A percentile compares a stretch with the other conserved stretches of the same genome.
phyloP scores from a whole-genome alignment of 352 stramenopile genomes.

The Globisporangium alternatum region DNA sequence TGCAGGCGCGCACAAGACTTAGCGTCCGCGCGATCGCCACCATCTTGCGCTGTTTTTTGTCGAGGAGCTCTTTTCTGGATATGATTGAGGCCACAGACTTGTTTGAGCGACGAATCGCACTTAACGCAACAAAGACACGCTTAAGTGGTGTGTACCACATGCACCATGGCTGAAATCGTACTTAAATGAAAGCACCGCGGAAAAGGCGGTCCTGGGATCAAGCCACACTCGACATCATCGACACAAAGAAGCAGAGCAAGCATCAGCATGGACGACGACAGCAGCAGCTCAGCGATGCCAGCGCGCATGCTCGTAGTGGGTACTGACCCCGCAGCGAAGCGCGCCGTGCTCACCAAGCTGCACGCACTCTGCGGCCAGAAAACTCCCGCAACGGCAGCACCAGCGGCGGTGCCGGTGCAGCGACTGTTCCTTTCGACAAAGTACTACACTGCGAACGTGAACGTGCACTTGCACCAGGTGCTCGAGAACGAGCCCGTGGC shows the following conservation, averaged over 20 bases:
- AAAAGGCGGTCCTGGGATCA: constrained; percentile 3
- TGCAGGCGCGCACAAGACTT: constrained; percentile 2
- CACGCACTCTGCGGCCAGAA: constrained; percentile 30
- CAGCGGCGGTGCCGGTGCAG: constrained; percentile 9
- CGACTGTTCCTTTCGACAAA: constrained; percentile 52
- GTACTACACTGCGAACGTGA: constrained; percentile 62
- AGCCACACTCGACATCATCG: neutral
- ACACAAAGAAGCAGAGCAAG: neutral
- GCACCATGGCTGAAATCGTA: neutral
- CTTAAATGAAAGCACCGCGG: neutral
- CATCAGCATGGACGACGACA: constrained; percentile 5
- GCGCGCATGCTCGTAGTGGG: constrained; percentile 43
- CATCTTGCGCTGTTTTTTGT: constrained; percentile 9
- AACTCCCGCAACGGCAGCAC: neutral
- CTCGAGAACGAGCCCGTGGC: constrained; percentile 33
- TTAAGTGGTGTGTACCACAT: neutral
- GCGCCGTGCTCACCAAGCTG: constrained; percentile 26
- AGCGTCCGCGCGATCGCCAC: constrained; percentile 11
- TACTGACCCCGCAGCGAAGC: constrained; percentile 23
- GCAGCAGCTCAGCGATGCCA: neutral
- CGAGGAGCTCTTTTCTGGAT: constrained; percentile 9
- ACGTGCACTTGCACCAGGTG: constrained; percentile 50
- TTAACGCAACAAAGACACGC: constrained; percentile 1
- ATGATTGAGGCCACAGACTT: constrained; percentile 1
- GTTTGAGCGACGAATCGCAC: neutral